These are phyloP conservation scores for Brachypodium distachyon DNA, from an alignment of 202 grass and related monocot genomes.

Conservation along the genomic window DNA sequence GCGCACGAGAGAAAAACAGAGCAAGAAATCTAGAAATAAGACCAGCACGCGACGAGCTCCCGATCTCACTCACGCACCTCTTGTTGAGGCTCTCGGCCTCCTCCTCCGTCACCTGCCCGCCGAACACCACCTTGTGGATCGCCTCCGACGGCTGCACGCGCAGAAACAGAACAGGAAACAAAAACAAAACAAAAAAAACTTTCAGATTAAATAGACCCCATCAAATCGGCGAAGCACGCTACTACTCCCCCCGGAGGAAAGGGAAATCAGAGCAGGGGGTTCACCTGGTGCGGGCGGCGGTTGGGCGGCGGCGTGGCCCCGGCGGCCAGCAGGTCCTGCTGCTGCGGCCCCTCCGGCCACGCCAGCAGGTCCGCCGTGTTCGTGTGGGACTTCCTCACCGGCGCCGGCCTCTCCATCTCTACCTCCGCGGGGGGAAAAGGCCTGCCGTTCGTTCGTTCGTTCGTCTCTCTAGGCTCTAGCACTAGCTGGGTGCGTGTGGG, in stretches of 20 bases:
- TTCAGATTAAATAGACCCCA: neutral
- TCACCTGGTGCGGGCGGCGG: constrained; percentile 71
- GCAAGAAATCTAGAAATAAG: constrained; percentile 5
- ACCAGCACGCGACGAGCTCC: neutral
- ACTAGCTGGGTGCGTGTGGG: neutral
- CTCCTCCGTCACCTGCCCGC: constrained; percentile 87
- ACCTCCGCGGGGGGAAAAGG: neutral
- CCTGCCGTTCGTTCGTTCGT: neutral
- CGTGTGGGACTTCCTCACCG: constrained; percentile 88
- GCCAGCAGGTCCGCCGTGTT: constrained; percentile 89
- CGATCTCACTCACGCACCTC: constrained; percentile 78
- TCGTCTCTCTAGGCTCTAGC: neutral
- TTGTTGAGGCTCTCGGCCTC: constrained; percentile 86
- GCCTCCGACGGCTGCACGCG: constrained; percentile 70
- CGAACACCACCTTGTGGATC: constrained; percentile 83
- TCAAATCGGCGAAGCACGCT: neutral
- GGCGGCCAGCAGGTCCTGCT: constrained; percentile 11
- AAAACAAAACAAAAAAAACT: neutral
- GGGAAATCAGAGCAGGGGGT: neutral
- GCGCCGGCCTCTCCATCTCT: constrained; percentile 74
- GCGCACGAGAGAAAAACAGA: neutral
- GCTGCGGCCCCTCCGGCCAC: constrained; percentile 60
- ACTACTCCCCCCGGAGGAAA: neutral
- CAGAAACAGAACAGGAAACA: neutral
- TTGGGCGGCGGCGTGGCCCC: constrained; percentile 36